phyloP scores from a whole-genome alignment of 129 eudicot species.

The Glebionis coronaria region DNA sequence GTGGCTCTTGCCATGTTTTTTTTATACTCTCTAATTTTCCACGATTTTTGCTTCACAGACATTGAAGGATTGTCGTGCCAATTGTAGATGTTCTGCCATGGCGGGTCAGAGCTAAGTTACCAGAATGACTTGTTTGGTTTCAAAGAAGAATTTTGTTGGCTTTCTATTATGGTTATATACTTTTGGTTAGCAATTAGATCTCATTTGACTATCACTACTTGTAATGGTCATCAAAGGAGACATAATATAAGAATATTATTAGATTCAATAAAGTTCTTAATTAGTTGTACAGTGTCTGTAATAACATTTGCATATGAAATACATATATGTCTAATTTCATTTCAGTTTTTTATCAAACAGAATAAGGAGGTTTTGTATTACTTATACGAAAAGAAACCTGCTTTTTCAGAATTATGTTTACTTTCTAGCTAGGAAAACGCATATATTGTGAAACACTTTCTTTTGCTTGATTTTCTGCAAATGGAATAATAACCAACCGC shows the following conservation, averaged over 20 bases:
- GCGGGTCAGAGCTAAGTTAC: constrained; percentile 23
- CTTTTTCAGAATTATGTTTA: too few species aligned
- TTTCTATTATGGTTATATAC: constrained; percentile 12
- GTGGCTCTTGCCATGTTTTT: not conserved
- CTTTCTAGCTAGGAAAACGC: too few species aligned
- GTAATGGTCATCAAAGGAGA: constrained; percentile 4
- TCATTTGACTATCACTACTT: not conserved
- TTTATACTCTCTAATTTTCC: not conserved
- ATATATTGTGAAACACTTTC: too few species aligned
- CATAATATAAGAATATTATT: constrained; percentile 10
- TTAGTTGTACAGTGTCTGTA: constrained; percentile 24
- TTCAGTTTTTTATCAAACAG: not conserved
- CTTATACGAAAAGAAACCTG: too few species aligned
- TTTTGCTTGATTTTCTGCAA: too few species aligned
- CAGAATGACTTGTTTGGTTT: constrained; percentile 10
- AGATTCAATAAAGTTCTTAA: constrained; percentile 14
- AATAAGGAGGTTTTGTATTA: too few species aligned
- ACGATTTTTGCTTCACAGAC: constrained; percentile 36
- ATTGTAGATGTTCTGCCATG: constrained; percentile 64
- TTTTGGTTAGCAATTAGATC: constrained; percentile 8
- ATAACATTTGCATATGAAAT: constrained; percentile 8
- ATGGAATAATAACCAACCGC: too few species aligned
- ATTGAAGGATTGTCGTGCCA: constrained; percentile 63
- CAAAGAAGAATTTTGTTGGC: constrained; percentile 7
- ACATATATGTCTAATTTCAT: constrained; percentile 3